Evolutionary conservation across 495 filamentous ascomycete genomes (phyloP).

Genomic region (Astrocystis sublimbata): DNA sequence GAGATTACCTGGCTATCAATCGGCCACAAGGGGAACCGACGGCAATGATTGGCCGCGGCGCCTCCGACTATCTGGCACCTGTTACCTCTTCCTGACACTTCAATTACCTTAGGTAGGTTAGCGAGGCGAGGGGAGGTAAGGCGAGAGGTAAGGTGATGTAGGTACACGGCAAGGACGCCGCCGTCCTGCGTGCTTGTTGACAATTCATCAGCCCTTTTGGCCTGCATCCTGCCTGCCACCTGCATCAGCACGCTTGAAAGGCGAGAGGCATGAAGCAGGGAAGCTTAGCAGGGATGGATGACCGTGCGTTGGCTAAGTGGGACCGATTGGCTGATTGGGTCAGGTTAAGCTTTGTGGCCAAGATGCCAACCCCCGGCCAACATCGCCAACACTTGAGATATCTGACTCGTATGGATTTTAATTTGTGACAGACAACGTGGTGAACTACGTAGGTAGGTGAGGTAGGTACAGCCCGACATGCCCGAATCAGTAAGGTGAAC

Average conservation of each 20-base stretch:
- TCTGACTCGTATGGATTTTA: too few species aligned
- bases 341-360: constrained; percentile 15
- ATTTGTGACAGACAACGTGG: not conserved
- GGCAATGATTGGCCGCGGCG: constrained; percentile 11
- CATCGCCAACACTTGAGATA: too few species aligned
- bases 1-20: not conserved
- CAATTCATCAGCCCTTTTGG: constrained; percentile 3
- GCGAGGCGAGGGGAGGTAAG: too few species aligned
- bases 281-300: not conserved
- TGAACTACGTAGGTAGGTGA: not conserved
- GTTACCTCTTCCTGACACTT: not conserved
- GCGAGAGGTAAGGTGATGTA: too few species aligned
- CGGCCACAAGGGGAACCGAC: not conserved
- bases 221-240: too few species aligned
- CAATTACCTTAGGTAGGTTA: too few species aligned
- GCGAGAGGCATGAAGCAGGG: too few species aligned
- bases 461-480: too few species aligned
- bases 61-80: not conserved
- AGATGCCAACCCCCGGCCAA: not conserved
- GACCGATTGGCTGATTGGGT: not conserved
- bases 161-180: not conserved
- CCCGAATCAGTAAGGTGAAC: too few species aligned
- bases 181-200: not conserved
- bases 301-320: not conserved
- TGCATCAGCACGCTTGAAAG: too few species aligned